These are phyloP conservation scores for Lipomyces starkeyi DNA, from an alignment of 805 yeast species.

Conservation along the genomic window DNA sequence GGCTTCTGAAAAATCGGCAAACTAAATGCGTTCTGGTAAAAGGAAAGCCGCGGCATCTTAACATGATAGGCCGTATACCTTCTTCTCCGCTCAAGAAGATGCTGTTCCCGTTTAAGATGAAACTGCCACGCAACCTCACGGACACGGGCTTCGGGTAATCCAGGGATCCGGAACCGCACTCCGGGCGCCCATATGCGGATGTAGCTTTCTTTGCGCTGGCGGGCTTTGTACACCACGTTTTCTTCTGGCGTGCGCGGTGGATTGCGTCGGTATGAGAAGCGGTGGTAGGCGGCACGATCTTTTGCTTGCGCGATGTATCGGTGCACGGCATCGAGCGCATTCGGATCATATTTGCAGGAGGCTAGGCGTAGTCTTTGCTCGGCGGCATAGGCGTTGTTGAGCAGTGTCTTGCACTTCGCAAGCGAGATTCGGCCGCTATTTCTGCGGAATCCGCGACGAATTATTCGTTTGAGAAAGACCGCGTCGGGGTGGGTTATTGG, in stretches of 20 bases:
- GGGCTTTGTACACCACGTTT: background rate
- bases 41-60: background rate
- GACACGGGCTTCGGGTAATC: background rate
- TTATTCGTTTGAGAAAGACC: background rate
- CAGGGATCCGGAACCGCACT: slow-evolving; percentile 5
- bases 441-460: slow-evolving; percentile 11
- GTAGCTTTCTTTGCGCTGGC: background rate
- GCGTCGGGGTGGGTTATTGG: slow-evolving; percentile 10
- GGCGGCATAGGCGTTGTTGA: slow-evolving; percentile 1
- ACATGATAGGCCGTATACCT: slow-evolving; percentile 10
- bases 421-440: slow-evolving; percentile 4
- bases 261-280: background rate
- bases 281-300: background rate
- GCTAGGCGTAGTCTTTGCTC: slow-evolving; percentile 13
- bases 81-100: slow-evolving; percentile 5
- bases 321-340: background rate
- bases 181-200: slow-evolving; percentile 4
- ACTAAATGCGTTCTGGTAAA: slow-evolving; percentile 6
- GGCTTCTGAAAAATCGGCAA: slow-evolving; percentile 7
- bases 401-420: slow-evolving; percentile 5
- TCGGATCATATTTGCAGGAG: background rate
- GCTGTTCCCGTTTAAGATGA: background rate
- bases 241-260: background rate
- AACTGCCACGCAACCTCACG: slow-evolving; percentile 8
- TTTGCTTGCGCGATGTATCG: background rate